A percentile compares a stretch with the other conserved stretches of the same genome.
Conservation (phyloP, 2,329 filamentous ascomycete genomes). For the Alternaria arborescens region DNA sequence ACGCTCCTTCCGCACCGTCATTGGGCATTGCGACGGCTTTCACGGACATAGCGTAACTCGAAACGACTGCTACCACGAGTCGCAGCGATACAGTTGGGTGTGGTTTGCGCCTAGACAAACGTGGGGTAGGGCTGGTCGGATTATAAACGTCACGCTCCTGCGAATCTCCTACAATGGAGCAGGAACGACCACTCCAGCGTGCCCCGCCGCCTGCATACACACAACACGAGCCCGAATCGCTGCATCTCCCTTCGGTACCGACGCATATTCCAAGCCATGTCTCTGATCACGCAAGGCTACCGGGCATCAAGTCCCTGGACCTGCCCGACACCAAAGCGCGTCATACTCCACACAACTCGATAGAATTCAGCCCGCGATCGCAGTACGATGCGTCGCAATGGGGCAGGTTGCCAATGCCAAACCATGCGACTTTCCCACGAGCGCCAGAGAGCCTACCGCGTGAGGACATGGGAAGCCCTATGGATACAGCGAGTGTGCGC, state of each 20-base stretch:
- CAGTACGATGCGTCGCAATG: slow-evolving; percentile 36
- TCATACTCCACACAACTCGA: slow-evolving; percentile 37
- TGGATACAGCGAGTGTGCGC: slow-evolving; percentile 55
- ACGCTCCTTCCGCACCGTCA: slow-evolving; percentile 12
- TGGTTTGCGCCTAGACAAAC: slow-evolving; percentile 7
- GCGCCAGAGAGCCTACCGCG: slow-evolving; percentile 42
- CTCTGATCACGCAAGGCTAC: slow-evolving; percentile 46
- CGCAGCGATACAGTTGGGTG: not conserved
- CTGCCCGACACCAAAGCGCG: slow-evolving; percentile 44
- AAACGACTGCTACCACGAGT: not conserved
- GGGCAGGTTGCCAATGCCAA: slow-evolving; percentile 37
- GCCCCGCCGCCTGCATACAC: slow-evolving; percentile 56
- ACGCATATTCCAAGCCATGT: slow-evolving; percentile 43
- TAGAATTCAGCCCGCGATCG: slow-evolving; percentile 48
- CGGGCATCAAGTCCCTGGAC: slow-evolving; percentile 56
- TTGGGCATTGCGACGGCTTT: slow-evolving; percentile 16
- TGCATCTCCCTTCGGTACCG: slow-evolving; percentile 55
- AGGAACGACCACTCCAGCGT: slow-evolving; percentile 44
- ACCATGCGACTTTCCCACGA: slow-evolving; percentile 40
- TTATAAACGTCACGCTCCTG: slow-evolving; percentile 5
- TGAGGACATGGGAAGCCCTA: slow-evolving; percentile 54
- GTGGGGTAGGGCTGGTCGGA: slow-evolving; percentile 20
- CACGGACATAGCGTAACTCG: slow-evolving; percentile 16
- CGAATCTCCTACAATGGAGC: slow-evolving; percentile 33
- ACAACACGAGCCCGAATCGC: slow-evolving; percentile 52